Base-by-base conservation (phyloP, 2,329 filamentous ascomycete genomes). In the Fusarium heterosporum region DNA sequence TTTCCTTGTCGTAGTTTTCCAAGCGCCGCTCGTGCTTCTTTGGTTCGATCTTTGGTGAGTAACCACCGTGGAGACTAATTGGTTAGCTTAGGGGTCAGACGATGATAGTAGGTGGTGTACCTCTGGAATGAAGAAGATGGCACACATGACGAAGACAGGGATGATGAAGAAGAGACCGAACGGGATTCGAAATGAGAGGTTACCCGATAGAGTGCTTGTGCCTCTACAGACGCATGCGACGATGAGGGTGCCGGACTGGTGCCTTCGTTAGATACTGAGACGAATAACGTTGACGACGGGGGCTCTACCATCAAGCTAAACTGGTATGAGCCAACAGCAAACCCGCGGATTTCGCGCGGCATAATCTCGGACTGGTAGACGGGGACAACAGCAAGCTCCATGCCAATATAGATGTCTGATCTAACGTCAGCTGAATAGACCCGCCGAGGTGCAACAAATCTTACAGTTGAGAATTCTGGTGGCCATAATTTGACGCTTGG, bases 281-380 rank as follows among this genome's bases (percentile, higher is more conserved):
- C 0, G 6, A 2, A 26, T 25, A 3, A 5, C 22, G 16, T 32
- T 32, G 30, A 32, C 30, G 4, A 16, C 6, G 9, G 39, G 25
- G 4, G 16, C 7, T 7, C 36, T 38, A 48, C 46, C 8, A 48
- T 32, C 16, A 48, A 60, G 25, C 73, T 73, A 7, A 77, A 56
- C 41, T 79, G 77, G 55, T 79, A 80, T 1, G 76, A 72, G 9
- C 74, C 75, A 4, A 79, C 77, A 19, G 74, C 72, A 17, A 78
- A 69, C 0, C 78, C 78, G 28, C 78, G 74, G 4, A 72, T 19
- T 14, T 48, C 7, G 3, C 58, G 0, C 30, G 72, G 66, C 67
- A 52, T 49, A 9, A 78, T 74, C 32, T 79, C 78, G 1, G 76
- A 76, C 52, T 78, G 76, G 12, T 73, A 76, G 0, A 75, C 71